Conservation (phyloP, 2,329 filamentous ascomycete genomes). For the Gnomoniopsis smithogilvyi region DNA sequence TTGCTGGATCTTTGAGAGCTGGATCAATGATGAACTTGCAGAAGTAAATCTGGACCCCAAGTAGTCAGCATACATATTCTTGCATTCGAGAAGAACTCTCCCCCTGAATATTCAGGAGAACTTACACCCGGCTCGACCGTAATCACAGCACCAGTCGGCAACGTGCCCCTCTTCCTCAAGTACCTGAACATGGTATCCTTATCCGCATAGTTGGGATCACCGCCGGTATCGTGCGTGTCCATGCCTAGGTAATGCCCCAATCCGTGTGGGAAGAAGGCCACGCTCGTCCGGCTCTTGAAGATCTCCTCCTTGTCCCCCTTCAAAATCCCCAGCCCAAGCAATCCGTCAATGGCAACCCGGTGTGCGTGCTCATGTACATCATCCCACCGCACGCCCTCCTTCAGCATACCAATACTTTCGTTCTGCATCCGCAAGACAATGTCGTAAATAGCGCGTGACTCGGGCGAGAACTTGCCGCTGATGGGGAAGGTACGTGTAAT, state of each 20-base stretch:
- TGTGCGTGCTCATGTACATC: constrained; percentile 79
- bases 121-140: constrained; percentile 90
- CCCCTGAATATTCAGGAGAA: constrained; percentile 17
- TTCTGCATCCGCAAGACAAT: constrained; percentile 86
- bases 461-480: constrained; percentile 63
- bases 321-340: constrained; percentile 73
- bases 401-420: constrained; percentile 69
- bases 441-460: constrained; percentile 73
- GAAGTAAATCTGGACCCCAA: constrained; percentile 69
- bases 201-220: constrained; percentile 75
- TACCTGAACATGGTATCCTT: constrained; percentile 83
- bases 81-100: neutral
- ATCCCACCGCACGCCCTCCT: constrained; percentile 74
- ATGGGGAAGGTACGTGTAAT: constrained; percentile 73
- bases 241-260: constrained; percentile 83
- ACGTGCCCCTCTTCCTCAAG: constrained; percentile 69
- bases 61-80: neutral
- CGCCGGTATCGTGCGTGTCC: constrained; percentile 87
- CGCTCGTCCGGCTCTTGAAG: constrained; percentile 72
- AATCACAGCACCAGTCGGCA: constrained; percentile 79
- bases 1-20: constrained; percentile 68
- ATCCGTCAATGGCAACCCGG: constrained; percentile 74
- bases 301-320: constrained; percentile 68
- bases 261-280: constrained; percentile 70
- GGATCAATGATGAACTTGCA: constrained; percentile 84